phyloP scores from a whole-genome alignment of 1,284 basidiomycete genomes.

The Phellinidium pouzarii region DNA sequence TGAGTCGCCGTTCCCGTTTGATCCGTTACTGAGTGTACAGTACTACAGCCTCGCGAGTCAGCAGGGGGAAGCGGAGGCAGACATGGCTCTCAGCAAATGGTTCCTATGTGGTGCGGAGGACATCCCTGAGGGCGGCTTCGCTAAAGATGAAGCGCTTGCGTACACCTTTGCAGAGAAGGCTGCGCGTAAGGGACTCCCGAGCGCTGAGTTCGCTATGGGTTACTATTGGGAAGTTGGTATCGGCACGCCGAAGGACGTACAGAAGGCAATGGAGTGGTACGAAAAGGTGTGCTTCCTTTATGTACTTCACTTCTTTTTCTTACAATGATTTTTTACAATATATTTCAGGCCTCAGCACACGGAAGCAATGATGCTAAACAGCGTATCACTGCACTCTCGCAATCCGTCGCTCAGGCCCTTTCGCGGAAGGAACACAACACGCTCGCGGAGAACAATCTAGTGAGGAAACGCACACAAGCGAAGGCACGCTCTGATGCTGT shows the following conservation, averaged over 20 bases:
- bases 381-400: slow-evolving; percentile 65
- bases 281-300: slow-evolving; percentile 34
- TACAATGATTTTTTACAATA: background rate
- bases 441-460: slow-evolving; percentile 73
- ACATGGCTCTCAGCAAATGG: slow-evolving; percentile 95
- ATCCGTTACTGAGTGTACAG: slow-evolving; percentile 85
- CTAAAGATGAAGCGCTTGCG: slow-evolving; percentile 85
- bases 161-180: slow-evolving; percentile 91
- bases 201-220: slow-evolving; percentile 91
- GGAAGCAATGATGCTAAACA: slow-evolving; percentile 77
- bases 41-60: slow-evolving; percentile 87
- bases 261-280: slow-evolving; percentile 68
- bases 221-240: slow-evolving; percentile 86
- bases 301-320: slow-evolving; percentile 8
- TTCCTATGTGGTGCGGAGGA: slow-evolving; percentile 64
- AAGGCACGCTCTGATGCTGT: slow-evolving; percentile 56
- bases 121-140: slow-evolving; percentile 68
- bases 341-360: slow-evolving; percentile 59
- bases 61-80: slow-evolving; percentile 84
- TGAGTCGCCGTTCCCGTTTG: slow-evolving; percentile 78
- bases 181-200: slow-evolving; percentile 70
- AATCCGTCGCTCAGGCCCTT: slow-evolving; percentile 52
- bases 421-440: slow-evolving; percentile 76
- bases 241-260: slow-evolving; percentile 60
- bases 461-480: slow-evolving; percentile 79